Percentiles rank a stretch among this genome's conserved stretches.
Conservation (phyloP, 2,329 filamentous ascomycete genomes). For the Metarhizium anisopliae region DNA sequence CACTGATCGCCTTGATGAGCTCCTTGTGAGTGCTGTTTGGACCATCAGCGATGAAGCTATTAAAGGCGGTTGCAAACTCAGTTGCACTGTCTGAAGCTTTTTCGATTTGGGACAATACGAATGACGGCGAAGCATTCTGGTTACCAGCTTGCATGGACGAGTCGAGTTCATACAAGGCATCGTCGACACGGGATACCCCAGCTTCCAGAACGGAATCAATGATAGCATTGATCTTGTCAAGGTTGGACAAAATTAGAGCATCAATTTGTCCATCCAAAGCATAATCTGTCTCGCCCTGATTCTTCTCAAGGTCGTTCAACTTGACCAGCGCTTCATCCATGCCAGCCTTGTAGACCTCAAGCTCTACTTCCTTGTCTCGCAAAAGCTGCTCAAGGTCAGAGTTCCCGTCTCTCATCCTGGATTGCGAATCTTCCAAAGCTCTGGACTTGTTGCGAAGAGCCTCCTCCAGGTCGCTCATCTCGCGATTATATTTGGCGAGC, state of each 20-base stretch:
- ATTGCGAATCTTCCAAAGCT: constrained; percentile 73
- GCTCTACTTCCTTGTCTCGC: constrained; percentile 91
- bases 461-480: constrained; percentile 95
- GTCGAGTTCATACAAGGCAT: constrained; percentile 93
- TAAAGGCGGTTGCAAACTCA: constrained; percentile 96
- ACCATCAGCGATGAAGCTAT: constrained; percentile 95
- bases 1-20: constrained; percentile 85
- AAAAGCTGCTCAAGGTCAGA: constrained; percentile 79
- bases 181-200: constrained; percentile 87
- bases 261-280: constrained; percentile 88
- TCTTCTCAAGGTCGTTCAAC: constrained; percentile 76
- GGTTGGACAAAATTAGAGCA: constrained; percentile 73
- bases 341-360: constrained; percentile 95
- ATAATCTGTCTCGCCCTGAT: constrained; percentile 65
- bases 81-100: constrained; percentile 92
- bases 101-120: constrained; percentile 92
- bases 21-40: constrained; percentile 84
- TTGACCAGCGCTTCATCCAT: constrained; percentile 96
- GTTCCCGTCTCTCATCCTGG: constrained; percentile 69
- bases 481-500: constrained; percentile 91
- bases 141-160: constrained; percentile 98
- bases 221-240: constrained; percentile 92
- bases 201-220: constrained; percentile 94
- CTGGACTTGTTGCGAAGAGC: constrained; percentile 80
- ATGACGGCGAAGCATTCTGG: constrained; percentile 91